Base-by-base conservation (phyloP, 139 green algal species). In the Chlamydomonas incerta region DNA sequence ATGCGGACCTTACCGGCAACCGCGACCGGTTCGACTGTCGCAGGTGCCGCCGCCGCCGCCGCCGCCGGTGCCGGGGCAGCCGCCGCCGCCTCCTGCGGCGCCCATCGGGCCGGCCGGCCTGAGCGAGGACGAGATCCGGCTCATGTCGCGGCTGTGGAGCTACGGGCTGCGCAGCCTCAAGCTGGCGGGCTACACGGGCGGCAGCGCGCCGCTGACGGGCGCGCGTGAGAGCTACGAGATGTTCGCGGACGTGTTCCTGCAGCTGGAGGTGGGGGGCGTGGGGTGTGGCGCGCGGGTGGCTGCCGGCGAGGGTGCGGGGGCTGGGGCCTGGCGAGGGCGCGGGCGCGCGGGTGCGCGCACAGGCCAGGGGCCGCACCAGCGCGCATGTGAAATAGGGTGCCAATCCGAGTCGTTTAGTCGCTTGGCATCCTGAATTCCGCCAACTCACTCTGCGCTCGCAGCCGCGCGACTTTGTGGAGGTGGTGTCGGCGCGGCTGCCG, bases 381-480 rank as follows among this genome's bases (percentile, higher is more conserved):
- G n/a, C n/a, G n/a, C n/a, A n/a, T n/a, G n/a, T n/a, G n/a, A n/a
- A n/a, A n/a, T n/a, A n/a, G n/a, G n/a, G n/a, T n/a, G n/a, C n/a
- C n/a, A n/a, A n/a, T n/a, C n/a, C n/a, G n/a, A n/a, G n/a, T n/a
- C n/a, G n/a, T n/a, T n/a, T n/a, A n/a, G n/a, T n/a, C n/a, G n/a
- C n/a, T n/a, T n/a, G n/a, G n/a, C n/a, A n/a, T n/a, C n/a, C n/a
- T n/a, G n/a, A n/a, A n/a, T 50, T 8, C 41, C 41, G 5, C 41
- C 41, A 5, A 77, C 37, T 52, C 74, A 0, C 79, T 80, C n/a
- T n/a, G n/a, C n/a, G 41, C 86, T 80, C 50, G 35, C 77, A 99
- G 68, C 80, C 91, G 0, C 86, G 93, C 0, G 97, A 99, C 86
- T 96, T 98, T 82, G 90, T 95, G 35, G 97, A 99, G 83, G 90